Evolutionary conservation across 2,329 filamentous ascomycete species (phyloP).

Genomic region (Aspergillus awamori): DNA sequence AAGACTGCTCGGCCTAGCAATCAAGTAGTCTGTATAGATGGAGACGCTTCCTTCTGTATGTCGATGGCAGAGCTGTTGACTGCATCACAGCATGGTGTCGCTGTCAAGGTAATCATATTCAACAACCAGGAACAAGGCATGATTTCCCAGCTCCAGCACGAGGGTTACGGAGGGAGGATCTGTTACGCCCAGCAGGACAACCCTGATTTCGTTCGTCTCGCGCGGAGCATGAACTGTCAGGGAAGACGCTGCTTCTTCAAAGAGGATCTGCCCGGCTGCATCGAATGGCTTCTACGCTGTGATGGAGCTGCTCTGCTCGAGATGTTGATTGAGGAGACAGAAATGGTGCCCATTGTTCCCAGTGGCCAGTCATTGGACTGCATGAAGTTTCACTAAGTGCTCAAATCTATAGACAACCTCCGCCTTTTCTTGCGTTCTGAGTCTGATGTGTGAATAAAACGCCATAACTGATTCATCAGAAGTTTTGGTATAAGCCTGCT

Average conservation of each 20-base stretch:
- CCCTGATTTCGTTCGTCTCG: background rate
- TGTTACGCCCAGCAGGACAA: background rate
- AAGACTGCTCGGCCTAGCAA: constrained; percentile 79
- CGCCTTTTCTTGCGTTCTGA: too few relatives aligned
- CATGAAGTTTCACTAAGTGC: too few relatives aligned
- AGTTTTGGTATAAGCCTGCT: too few relatives aligned
- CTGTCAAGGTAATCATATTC: background rate
- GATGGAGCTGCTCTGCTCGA: background rate
- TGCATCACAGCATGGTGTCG: background rate
- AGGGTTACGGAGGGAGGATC: background rate
- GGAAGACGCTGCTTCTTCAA: background rate
- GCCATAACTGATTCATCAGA: too few relatives aligned
- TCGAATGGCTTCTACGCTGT: background rate
- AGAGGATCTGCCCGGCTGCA: constrained; percentile 2
- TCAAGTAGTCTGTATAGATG: constrained; percentile 90
- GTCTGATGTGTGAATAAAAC: too few relatives aligned
- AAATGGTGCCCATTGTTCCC: background rate
- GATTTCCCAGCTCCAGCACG: background rate
- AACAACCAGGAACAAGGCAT: background rate
- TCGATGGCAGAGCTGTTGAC: constrained; percentile 8
- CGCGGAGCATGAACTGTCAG: constrained; percentile 8
- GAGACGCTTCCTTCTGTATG: constrained; percentile 84
- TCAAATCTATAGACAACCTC: too few relatives aligned
- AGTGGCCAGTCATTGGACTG: too few relatives aligned
- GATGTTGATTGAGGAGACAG: background rate